Percentiles rank a stretch among this genome's conserved stretches.
Evolutionary conservation across 345 rosid genomes (phyloP).

Genomic region (Toxicodendron radicans): DNA sequence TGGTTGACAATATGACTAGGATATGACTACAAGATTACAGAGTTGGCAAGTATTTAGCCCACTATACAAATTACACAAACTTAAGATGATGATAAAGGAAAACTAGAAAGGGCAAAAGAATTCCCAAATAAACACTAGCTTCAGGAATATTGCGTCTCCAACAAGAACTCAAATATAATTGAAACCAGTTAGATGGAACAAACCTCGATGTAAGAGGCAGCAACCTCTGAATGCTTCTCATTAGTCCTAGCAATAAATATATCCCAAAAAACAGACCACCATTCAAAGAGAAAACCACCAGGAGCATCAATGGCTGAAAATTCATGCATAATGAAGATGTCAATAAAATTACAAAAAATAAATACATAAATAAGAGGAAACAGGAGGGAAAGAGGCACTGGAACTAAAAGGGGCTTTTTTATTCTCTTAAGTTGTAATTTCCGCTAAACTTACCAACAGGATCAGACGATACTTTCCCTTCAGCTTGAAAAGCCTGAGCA

Average conservation of each 20-base stretch:
- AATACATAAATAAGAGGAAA: neutral
- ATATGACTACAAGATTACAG: neutral
- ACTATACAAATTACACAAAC: neutral
- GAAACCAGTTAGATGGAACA: neutral
- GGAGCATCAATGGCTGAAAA: slow-evolving; percentile 96
- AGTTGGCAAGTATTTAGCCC: neutral
- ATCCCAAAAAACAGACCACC: slow-evolving; percentile 99
- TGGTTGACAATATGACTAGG: neutral
- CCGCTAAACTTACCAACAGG: slow-evolving; percentile 73
- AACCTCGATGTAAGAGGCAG: slow-evolving; percentile 98
- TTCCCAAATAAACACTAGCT: neutral
- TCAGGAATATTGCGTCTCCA: neutral
- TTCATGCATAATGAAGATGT: slow-evolving; percentile 8
- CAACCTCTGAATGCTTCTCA: slow-evolving; percentile 98
- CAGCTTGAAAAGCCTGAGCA: slow-evolving; percentile 97
- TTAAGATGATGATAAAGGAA: neutral
- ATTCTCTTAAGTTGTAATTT: neutral
- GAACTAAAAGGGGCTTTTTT: neutral
- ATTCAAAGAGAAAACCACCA: slow-evolving; percentile 97
- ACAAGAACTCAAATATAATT: neutral
- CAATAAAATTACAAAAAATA: neutral
- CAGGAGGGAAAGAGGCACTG: neutral
- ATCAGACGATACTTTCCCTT: slow-evolving; percentile 96
- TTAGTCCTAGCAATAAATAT: slow-evolving; percentile 98
- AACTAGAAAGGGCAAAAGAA: neutral